Evolutionary conservation across 2,329 filamentous ascomycete species (phyloP), one percentile per base, ranked within the genome.

Genomic region (Clarireedia paspali): DNA sequence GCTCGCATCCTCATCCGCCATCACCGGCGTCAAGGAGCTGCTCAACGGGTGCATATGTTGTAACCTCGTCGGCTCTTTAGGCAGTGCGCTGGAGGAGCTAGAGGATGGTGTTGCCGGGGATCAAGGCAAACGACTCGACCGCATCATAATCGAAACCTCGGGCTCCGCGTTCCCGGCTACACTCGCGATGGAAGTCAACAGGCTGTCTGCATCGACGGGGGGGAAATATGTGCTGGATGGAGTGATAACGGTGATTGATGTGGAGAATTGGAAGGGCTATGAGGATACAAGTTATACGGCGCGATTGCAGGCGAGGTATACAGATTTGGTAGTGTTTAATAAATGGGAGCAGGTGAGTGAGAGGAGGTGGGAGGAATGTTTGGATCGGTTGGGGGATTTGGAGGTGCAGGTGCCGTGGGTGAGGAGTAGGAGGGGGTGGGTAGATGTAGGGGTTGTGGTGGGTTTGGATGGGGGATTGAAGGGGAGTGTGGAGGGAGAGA

Each of bases 11-110:
- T 87, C 87, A 14, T 83, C 83, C 50, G 85, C 91, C 60, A 91
- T 99, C 63, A 87, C 89, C 0, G 92, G 91, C 55, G 91, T 96
- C 4, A 88, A 88, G 65, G 94, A 99, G 72, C 80, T 99, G 1
- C 85, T 99, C 53, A 95, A 96, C 70, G 94, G 92, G 63, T 97
- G 94, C 74, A 97, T 99, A 72, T 99, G 94, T 81, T 99, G 94
- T 76, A 97, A 97, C 70, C 86, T 97, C 26, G 92, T 99, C 59
- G 94, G 94, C 15, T 89, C 95, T 71, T 83, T 99, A 6, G 82
- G 83, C 58, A 84, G 87, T 48, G 91, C 92, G 1, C 83, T 99
- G 17, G 74, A 80, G 45, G 85, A 94, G 67, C 83, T 99, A 71
- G 45, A 55, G 14, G 36, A 27, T 2, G 48, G 23, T 17, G 39